Evolutionary conservation across 305 asterid species (phyloP).

Genomic region (Striga hermonthica): DNA sequence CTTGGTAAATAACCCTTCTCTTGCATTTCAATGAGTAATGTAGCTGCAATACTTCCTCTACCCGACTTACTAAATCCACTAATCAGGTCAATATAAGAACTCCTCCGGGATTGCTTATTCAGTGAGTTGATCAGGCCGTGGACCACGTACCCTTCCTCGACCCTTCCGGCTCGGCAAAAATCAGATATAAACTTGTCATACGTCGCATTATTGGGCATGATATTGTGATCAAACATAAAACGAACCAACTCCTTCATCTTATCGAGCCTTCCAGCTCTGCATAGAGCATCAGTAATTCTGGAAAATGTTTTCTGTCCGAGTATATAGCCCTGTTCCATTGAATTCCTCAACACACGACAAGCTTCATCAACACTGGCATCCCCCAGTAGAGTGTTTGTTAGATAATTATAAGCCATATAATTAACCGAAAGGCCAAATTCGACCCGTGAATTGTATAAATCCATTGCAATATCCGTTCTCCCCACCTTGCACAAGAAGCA

Average conservation of each 20-base stretch:
- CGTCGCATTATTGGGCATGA: conserved; percentile 38
- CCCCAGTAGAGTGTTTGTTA: conserved; percentile 53
- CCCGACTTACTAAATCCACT: conserved; percentile 42
- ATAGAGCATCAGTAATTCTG: conserved; percentile 47
- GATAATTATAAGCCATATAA: conserved; percentile 59
- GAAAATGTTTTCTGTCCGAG: conserved; percentile 52
- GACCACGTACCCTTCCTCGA: conserved; percentile 54
- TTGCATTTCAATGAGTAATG: conserved; percentile 69
- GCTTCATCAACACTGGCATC: conserved; percentile 54
- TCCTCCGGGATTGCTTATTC: conserved; percentile 38
- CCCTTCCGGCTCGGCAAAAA: conserved; percentile 49
- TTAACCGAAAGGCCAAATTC: conserved; percentile 61
- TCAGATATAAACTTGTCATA: conserved; percentile 53
- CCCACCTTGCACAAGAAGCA: conserved; percentile 75
- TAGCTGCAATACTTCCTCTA: conserved; percentile 56
- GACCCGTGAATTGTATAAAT: conserved; percentile 51
- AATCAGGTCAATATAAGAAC: conserved; percentile 49
- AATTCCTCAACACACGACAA: conserved; percentile 43
- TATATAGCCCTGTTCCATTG: conserved; percentile 50
- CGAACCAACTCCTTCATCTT: conserved; percentile 55
- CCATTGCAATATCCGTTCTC: conserved; percentile 58
- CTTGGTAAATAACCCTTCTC: conserved; percentile 47
- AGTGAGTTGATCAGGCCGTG: conserved; percentile 43
- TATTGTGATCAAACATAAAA: conserved; percentile 45
- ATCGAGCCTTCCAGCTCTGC: conserved; percentile 56